Conservation (phyloP, 768 basidiomycete genomes). For the Tremella mesenterica region DNA sequence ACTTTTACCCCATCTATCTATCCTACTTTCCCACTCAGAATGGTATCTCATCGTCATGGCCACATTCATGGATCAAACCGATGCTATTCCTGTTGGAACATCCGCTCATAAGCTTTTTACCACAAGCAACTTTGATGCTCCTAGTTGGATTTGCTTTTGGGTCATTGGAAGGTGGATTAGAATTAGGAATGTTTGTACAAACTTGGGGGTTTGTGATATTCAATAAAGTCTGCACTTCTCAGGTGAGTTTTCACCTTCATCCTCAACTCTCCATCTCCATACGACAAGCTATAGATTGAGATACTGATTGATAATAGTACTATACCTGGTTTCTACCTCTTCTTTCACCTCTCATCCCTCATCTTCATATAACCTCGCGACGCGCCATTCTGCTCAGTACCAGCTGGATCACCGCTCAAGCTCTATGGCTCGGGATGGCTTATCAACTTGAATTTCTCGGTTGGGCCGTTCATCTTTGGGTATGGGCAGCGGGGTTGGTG, state of each 20-base stretch:
- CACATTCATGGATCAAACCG: conserved; percentile 19
- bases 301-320: conserved; percentile 53
- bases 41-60: not conserved
- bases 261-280: not conserved
- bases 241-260: conserved; percentile 50
- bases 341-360: conserved; percentile 69
- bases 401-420: conserved; percentile 65
- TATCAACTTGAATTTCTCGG: conserved; percentile 85
- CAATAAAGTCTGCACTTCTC: conserved; percentile 97
- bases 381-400: conserved; percentile 48
- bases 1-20: conserved; percentile 91
- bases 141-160: conserved; percentile 57
- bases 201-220: conserved; percentile 86
- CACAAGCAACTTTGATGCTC: conserved; percentile 67
- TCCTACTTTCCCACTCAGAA: conserved; percentile 54
- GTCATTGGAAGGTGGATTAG: conserved; percentile 50
- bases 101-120: conserved; percentile 72
- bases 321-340: conserved; percentile 94
- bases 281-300: not conserved
- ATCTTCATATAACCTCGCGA: conserved; percentile 50
- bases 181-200: conserved; percentile 84
- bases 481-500: conserved; percentile 71
- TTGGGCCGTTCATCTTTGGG: conserved; percentile 57
- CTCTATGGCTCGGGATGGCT: conserved; percentile 79
- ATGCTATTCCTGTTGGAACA: conserved; percentile 47